A percentile compares a stretch with the other conserved stretches of the same genome.
phyloP scores from a whole-genome alignment of 2,329 filamentous ascomycete genomes.

The Xylariaceae sp. region DNA sequence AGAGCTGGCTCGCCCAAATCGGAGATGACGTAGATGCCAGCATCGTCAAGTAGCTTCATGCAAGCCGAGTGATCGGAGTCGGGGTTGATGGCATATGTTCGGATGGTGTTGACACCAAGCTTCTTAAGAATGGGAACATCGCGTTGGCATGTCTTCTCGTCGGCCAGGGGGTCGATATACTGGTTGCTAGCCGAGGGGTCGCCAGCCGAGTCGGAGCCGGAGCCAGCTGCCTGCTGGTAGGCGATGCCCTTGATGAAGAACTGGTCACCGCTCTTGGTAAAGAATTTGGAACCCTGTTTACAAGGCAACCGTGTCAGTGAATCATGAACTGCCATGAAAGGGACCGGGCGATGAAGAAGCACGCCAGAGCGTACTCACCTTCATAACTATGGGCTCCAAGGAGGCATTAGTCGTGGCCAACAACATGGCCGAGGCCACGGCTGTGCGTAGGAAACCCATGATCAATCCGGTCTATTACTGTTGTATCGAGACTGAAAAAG shows the following conservation, averaged over 20 bases:
- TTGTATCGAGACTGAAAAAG: background rate
- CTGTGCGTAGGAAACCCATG: conserved; percentile 30
- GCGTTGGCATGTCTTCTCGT: conserved; percentile 56
- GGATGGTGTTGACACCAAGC: conserved; percentile 67
- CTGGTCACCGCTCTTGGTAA: conserved; percentile 54
- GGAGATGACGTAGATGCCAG: conserved; percentile 72
- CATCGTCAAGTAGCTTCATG: conserved; percentile 63
- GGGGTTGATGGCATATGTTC: conserved; percentile 71
- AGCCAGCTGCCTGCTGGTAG: conserved; percentile 62
- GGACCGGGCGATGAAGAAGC: no score
- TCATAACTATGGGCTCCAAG: conserved; percentile 32
- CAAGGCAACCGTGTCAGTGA: conserved; percentile 3
- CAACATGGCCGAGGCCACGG: conserved; percentile 27
- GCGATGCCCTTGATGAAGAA: conserved; percentile 67
- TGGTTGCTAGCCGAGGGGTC: conserved; percentile 33
- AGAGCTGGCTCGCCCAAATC: conserved; percentile 64
- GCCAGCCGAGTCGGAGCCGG: conserved; percentile 39
- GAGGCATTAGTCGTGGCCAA: conserved; percentile 26
- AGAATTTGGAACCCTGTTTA: conserved; percentile 47
- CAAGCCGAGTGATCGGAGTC: conserved; percentile 60
- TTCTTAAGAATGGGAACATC: conserved; percentile 64
- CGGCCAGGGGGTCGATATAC: conserved; percentile 66
- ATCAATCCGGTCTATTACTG: background rate
- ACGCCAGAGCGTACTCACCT: conserved; percentile 20
- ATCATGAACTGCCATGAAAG: no score